Evolutionary conservation across 78 protist species (phyloP), one percentile per base, ranked within the genome.

Genomic region (Cavenderia fasciculata): DNA sequence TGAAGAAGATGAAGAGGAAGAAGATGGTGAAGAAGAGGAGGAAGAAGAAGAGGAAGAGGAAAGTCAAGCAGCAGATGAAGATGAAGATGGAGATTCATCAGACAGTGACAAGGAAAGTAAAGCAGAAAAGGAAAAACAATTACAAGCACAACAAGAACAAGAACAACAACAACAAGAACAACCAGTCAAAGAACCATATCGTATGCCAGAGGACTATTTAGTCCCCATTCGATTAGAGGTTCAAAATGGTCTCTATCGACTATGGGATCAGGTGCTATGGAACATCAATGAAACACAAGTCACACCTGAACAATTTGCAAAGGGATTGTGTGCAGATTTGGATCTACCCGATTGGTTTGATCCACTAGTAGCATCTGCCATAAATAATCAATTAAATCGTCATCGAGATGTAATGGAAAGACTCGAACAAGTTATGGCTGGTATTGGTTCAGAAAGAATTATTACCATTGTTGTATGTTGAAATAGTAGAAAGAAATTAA

Each of bases 301-400:
- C 7, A 69, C 90, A 82, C 90, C 90, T 1, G 78, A 82, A 21
- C 74, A 82, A 2, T 82, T 68, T 56, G 61, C 78, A 11, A 61
- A 82, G 40, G 43, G 57, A 11, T 47, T 82, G 18, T 82, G 90
- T 59, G 49, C 61, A 2, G 90, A 82, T 21, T 46, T 82, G 31
- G 90, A 82, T 56, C 68, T 54, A 57, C 90, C 90, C 0, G 90
- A 82, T 31, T 82, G 78, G 76, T 82, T 82, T 69, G 90, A 82
- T 27, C 41, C 11, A 25, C n/a, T 68, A 23, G 65, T 82, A 12
- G 73, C 71, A 4, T 18, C 40, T 33, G 23, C 41, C 7, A 68
- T 82, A 0, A 23, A 6, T 27, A 29, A 41, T 27, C 79, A 65
- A 68, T 56, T 82, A 27, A 43, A 49, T 16, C 11, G 52, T 57